Evolutionary conservation across 1,139 yeast species (phyloP), one percentile per base, ranked within the genome.

Genomic region (Suhomyces atakaporum): DNA sequence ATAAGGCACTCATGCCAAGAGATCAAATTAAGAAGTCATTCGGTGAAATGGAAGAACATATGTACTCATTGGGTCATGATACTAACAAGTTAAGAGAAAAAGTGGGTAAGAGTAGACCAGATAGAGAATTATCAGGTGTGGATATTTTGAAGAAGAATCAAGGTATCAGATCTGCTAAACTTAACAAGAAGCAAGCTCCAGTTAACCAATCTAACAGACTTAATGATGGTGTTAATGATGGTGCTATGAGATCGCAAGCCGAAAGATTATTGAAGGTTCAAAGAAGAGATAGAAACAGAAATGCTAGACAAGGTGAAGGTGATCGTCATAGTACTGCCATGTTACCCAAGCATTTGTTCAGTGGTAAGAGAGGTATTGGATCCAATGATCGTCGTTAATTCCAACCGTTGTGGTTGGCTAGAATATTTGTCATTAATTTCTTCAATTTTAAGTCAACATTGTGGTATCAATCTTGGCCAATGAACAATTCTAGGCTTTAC

Each of bases 291-390:
- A 81, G 97, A 72, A 88, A 90, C 69, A 83, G 92, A 70, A 69
- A 75, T 59, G 96, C 97, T 28, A 82, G 96, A 68, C 86, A 80
- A 50, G 97, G 97, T 72, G 98, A 94, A 70, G 86, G 87, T 56
- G 99, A 92, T 68, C 84, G 97, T 68, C 96, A 88, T 62, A 73
- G 81, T 42, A 79, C 90, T 43, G 92, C 87, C 40, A 71, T 86
- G 47, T 66, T 88, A 69, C 96, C 97, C 46, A 90, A 89, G 73
- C 98, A 92, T 70, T 75, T 92, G 75, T 86, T 84, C 73, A 72
- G 90, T 57, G 99, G 99, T 69, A 92, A 94, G 77, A 82, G 97
- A 72, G 92, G 96, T 73, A 80, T 79, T 60, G 96, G 96, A 62
- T 83, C 84, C 58, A 84, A 86, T 49, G 92, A 84, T 63, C 74